Conservation (phyloP, 495 filamentous ascomycete genomes). For the Tuber borchii region DNA sequence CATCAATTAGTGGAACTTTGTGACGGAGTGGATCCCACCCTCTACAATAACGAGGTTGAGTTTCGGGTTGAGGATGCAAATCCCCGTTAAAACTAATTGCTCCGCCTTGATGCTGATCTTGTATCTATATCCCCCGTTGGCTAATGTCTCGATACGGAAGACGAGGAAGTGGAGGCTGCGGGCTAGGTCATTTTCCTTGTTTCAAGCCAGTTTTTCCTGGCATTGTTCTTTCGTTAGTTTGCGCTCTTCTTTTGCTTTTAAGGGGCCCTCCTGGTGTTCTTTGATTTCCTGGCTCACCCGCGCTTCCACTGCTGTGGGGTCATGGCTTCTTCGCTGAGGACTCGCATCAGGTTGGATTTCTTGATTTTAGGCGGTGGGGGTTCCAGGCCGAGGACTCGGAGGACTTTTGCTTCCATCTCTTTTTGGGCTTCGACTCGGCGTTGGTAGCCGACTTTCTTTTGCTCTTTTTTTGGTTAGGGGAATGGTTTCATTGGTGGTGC, state of each 20-base stretch:
- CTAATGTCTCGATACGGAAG: slow-evolving; percentile 78
- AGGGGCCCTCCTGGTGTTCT: slow-evolving; percentile 66
- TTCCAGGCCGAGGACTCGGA: slow-evolving; percentile 78
- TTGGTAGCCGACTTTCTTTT: slow-evolving; percentile 82
- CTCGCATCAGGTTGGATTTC: slow-evolving; percentile 91
- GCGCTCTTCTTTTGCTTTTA: slow-evolving; percentile 72
- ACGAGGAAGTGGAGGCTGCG: slow-evolving; percentile 77
- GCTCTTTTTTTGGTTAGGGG: slow-evolving; percentile 81
- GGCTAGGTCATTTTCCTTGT: slow-evolving; percentile 81
- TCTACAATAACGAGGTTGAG: slow-evolving; percentile 88
- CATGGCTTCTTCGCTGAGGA: slow-evolving; percentile 95
- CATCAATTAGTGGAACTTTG: slow-evolving; percentile 82
- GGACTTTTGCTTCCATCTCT: slow-evolving; percentile 95
- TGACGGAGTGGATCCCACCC: slow-evolving; percentile 72
- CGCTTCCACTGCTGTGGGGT: too few species aligned
- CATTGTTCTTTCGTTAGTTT: slow-evolving; percentile 86
- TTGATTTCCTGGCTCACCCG: slow-evolving; percentile 84
- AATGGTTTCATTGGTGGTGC: slow-evolving; percentile 79
- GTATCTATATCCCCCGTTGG: slow-evolving; percentile 83
- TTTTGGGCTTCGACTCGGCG: slow-evolving; percentile 85
- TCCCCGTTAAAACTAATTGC: slow-evolving; percentile 73
- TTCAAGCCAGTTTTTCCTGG: slow-evolving; percentile 70
- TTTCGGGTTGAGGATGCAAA: slow-evolving; percentile 80
- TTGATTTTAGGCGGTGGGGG: slow-evolving; percentile 91
- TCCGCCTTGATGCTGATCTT: slow-evolving; percentile 88